Evolutionary conservation across 2,329 filamentous ascomycete genomes (phyloP).

Genomic region (Bisporella sp.): DNA sequence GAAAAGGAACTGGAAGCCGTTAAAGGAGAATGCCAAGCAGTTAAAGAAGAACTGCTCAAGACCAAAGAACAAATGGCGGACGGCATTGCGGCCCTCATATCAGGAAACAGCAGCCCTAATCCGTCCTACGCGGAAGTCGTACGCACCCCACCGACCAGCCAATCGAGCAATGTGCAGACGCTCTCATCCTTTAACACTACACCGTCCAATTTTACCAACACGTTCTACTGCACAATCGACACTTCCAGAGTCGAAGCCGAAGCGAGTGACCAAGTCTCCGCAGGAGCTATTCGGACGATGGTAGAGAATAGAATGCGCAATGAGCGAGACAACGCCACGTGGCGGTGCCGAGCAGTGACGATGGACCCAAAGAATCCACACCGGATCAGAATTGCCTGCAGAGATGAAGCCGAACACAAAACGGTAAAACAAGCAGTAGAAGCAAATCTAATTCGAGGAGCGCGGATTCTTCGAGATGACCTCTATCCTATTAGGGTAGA

Average conservation of each 20-base stretch:
- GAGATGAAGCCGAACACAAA: conserved; percentile 14
- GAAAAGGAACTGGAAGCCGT: conserved; percentile 2
- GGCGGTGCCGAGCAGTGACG: not conserved
- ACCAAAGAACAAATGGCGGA: conserved; percentile 4
- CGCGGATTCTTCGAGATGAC: conserved; percentile 17
- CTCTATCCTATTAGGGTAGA: conserved; percentile 14
- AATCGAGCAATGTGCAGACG: not conserved
- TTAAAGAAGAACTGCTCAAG: conserved; percentile 2
- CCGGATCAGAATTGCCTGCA: conserved; percentile 11
- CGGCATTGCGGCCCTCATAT: conserved; percentile 2
- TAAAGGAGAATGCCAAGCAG: conserved; percentile 4
- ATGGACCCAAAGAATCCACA: not conserved
- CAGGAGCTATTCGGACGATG: not conserved
- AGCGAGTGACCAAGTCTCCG: not conserved
- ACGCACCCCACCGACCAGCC: not conserved
- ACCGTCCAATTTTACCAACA: not conserved
- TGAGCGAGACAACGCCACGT: not conserved
- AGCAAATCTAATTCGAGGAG: conserved; percentile 11
- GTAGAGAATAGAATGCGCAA: not conserved
- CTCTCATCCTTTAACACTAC: not conserved
- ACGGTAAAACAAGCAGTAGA: conserved; percentile 15
- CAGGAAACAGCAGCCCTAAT: conserved; percentile 3
- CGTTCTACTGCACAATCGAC: not conserved
- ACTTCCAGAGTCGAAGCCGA: not conserved
- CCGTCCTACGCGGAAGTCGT: not conserved